Evolutionary conservation across 257 asterid genomes (phyloP).

Genomic region (Solanum habrochaites): DNA sequence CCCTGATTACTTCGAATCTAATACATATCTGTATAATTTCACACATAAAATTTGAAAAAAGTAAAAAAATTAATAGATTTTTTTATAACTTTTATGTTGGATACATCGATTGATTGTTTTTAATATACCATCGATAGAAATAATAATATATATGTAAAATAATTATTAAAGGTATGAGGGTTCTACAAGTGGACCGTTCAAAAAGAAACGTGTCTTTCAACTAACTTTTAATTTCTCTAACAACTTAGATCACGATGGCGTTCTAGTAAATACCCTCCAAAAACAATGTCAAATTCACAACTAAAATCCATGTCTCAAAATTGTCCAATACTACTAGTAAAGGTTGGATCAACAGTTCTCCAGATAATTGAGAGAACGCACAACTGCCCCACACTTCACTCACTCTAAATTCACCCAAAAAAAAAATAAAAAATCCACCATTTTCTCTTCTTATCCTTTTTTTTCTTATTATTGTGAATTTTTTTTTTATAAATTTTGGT

Average conservation of each 20-base stretch:
- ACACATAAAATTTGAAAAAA: neutral
- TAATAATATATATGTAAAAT: no score
- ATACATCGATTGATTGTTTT: no score
- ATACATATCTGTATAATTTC: neutral
- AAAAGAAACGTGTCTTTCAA: neutral
- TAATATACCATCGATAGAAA: neutral
- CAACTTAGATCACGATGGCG: neutral
- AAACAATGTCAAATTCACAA: neutral
- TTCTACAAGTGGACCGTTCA: constrained; percentile 1
- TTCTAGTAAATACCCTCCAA: neutral
- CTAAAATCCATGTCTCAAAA: constrained; percentile 2
- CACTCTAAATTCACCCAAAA: neutral
- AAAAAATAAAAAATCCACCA: neutral
- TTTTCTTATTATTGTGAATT: neutral
- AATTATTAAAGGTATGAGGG: neutral
- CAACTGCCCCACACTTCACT: neutral
- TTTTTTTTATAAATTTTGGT: neutral
- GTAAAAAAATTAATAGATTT: no score
- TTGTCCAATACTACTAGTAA: neutral
- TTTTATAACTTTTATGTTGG: neutral
- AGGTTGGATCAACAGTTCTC: constrained; percentile 31
- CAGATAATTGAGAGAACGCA: neutral
- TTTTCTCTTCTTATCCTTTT: neutral
- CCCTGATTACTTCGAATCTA: neutral
- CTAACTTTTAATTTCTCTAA: constrained; percentile 14